A percentile compares a stretch with the other conserved stretches of the same genome.
phyloP scores from a whole-genome alignment of 345 rosid species.

The Hibiscus trionum region DNA sequence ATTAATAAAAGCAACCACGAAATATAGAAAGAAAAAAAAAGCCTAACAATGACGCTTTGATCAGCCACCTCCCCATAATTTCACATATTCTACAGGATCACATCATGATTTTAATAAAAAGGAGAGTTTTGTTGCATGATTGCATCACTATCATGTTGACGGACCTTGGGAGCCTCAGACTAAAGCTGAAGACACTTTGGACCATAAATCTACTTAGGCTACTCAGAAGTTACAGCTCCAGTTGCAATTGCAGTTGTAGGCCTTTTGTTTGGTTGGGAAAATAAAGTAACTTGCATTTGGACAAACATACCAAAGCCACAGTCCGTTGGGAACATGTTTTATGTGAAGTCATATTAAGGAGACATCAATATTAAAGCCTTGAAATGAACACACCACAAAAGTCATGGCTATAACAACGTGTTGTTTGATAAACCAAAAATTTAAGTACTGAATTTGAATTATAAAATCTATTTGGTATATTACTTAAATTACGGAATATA shows the following conservation, averaged over 20 bases:
- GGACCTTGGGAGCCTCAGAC: background rate
- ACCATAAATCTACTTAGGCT: background rate
- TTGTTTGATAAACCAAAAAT: too few species aligned
- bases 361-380: background rate
- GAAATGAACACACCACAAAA: background rate
- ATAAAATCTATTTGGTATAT: too few species aligned
- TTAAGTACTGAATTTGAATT: too few species aligned
- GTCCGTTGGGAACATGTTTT: background rate
- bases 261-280: too few species aligned
- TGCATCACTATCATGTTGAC: background rate
- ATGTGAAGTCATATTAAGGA: background rate
- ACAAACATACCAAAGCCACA: background rate
- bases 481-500: too few species aligned
- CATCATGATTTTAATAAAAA: background rate
- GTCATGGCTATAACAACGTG: background rate
- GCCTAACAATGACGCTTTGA: background rate
- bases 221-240: background rate
- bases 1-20: background rate
- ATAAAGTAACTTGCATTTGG: background rate
- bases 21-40: background rate
- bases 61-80: background rate
- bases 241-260: background rate
- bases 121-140: background rate
- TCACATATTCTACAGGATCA: background rate
- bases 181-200: background rate